Base-by-base conservation (phyloP, 176 grass and related monocot genomes). In the Themeda triandra region DNA sequence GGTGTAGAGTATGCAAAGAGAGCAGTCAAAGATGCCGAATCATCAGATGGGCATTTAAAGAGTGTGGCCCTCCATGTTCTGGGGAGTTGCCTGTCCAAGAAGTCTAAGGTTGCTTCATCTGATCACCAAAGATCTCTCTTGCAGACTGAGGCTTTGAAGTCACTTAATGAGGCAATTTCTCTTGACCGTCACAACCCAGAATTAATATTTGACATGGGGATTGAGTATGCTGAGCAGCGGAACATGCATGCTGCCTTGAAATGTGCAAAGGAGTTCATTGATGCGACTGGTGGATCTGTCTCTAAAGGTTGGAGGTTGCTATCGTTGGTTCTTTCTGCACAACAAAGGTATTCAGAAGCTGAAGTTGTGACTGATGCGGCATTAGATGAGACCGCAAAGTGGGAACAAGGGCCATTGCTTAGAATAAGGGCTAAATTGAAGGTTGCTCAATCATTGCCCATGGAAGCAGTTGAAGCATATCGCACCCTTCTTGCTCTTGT, bases 261-360 rank as follows among this genome's bases (percentile, higher is more conserved):
- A 81, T 99, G 71, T 88, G 91, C 93, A 33, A 99, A 99, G 69
- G 91, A 94, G 49, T 99, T 87, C 84, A 92, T 99, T 79, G 88
- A 96, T 86, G 82, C 85, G 40, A 99, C 96, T 10, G 91, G 96
- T 86, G 96, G 96, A 81, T 94, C 91, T 29, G 69, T 94, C 65
- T 90, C 92, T 66, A 90, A 99, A 89, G 96, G 96, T 6, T 99
- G 96, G 96, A 92, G 86, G 29, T 92, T 99, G 65, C 86, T 99
- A 80, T 89, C 89, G 19, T 81, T 99, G 82, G 84, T 99, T 90
- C 90, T 99, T 69, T 99, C 93, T 23, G 93, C 93, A 69, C 93
- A 96, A 80, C 86, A 92, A 69, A 93, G 90, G 56, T 96, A 92
- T 88, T 87, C 67, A 12, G 96, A 99, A 75, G 93, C 96, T 36